Evolutionary conservation across 225 moss, liverwort and hornwort species (phyloP).

Genomic region (Sphagnum tenellum): DNA sequence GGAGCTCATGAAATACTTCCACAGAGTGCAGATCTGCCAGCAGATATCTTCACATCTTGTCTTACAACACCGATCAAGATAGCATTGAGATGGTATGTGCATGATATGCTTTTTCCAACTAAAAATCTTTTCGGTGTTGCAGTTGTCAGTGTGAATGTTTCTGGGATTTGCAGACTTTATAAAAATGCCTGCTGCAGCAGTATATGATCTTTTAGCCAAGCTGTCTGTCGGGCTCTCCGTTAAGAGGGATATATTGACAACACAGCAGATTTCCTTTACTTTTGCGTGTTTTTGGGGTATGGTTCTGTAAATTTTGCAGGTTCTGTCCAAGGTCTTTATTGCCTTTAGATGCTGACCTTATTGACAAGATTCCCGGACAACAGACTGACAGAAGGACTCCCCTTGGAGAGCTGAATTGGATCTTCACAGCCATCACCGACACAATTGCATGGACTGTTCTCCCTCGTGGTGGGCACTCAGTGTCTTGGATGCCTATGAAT

Average conservation of each 20-base stretch:
- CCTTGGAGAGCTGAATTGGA: conserved; percentile 53
- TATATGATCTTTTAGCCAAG: too few relatives aligned
- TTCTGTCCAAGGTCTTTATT: conserved; percentile 44
- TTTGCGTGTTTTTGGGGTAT: not conserved
- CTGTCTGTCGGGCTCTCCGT: too few relatives aligned
- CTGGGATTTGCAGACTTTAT: too few relatives aligned
- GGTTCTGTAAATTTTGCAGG: conserved; percentile 11
- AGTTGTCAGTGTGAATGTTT: too few relatives aligned
- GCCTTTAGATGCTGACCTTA: conserved; percentile 41
- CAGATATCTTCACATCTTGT: conserved; percentile 94
- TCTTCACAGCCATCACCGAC: conserved; percentile 52
- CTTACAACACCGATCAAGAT: conserved; percentile 96
- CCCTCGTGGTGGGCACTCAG: conserved; percentile 29
- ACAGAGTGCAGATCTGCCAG: conserved; percentile 82
- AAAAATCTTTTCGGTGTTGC: not conserved
- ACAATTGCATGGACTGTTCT: conserved; percentile 62
- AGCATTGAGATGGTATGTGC: conserved; percentile 78
- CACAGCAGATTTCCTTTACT: too few relatives aligned
- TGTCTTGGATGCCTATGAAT: too few relatives aligned
- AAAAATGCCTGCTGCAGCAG: too few relatives aligned
- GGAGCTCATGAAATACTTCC: conserved; percentile 82
- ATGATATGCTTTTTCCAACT: not conserved
- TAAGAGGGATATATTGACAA: too few relatives aligned
- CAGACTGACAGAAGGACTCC: conserved; percentile 54
- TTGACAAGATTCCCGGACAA: conserved; percentile 48